phyloP scores from a whole-genome alignment of 129 eudicot species.

The Helianthus annuus region HanXRQr2.0-SUNRISE NC_035441.2:180384679-180385178 shows the following conservation, averaged over 20 bases:
- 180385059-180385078: not conserved
- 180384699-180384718: not conserved
- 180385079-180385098: not conserved
- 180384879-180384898: conserved; percentile 77
- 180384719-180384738: conserved; percentile 3
- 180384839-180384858: conserved; percentile 62
- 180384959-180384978: conserved; percentile 89
- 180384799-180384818: conserved; percentile 48
- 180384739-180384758: conserved; percentile 61
- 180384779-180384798: conserved; percentile 65
- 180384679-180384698: not conserved
- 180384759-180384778: conserved; percentile 82
- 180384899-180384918: conserved; percentile 80
- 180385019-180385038: conserved; percentile 75
- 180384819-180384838: conserved; percentile 60
- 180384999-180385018: conserved; percentile 96
- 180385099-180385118: not conserved
- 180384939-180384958: conserved; percentile 89
- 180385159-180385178: conserved; percentile 10
- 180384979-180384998: conserved; percentile 93
- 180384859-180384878: conserved; percentile 72
- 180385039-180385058: conserved; percentile 58
- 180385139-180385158: conserved; percentile 17
- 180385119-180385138: conserved; percentile 9
- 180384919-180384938: conserved; percentile 68